A percentile compares a stretch with the other conserved stretches of the same genome.
Conservation (phyloP, 768 basidiomycete genomes). For the Atractiella rhizophila region DNA sequence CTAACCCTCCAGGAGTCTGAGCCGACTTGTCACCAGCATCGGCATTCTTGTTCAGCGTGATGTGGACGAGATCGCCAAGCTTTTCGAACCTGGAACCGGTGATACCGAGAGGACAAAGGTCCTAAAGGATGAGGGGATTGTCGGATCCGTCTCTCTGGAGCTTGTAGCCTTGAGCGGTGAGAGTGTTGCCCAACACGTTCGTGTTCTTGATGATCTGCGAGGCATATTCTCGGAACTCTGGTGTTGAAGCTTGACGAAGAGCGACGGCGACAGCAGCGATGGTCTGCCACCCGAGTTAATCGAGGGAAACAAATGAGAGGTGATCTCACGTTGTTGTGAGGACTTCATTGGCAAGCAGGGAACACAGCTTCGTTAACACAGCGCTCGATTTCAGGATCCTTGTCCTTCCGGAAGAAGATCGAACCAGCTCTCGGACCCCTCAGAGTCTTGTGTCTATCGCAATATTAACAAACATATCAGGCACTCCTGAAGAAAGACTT, state of each 20-base stretch:
- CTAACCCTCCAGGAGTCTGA: slow-evolving; percentile 92
- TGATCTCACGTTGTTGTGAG: slow-evolving; percentile 80
- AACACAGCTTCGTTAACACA: slow-evolving; percentile 95
- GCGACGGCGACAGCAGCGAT: slow-evolving; percentile 87
- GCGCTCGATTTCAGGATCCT: slow-evolving; percentile 74
- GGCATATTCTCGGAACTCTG: slow-evolving; percentile 71
- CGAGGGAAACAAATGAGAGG: too few relatives aligned
- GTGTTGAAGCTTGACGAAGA: slow-evolving; percentile 68
- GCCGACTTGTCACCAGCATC: slow-evolving; percentile 92
- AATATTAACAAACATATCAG: not conserved
- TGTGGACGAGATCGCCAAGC: slow-evolving; percentile 83
- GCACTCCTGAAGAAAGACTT: slow-evolving; percentile 21
- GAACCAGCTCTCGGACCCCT: slow-evolving; percentile 92
- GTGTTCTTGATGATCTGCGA: slow-evolving; percentile 85
- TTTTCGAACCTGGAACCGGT: slow-evolving; percentile 99
- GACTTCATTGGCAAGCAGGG: slow-evolving; percentile 98
- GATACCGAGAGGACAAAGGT: slow-evolving; percentile 64
- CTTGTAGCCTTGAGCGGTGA: slow-evolving; percentile 63
- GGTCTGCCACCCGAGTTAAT: slow-evolving; percentile 31
- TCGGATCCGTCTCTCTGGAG: slow-evolving; percentile 92
- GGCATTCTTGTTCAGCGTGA: slow-evolving; percentile 93
- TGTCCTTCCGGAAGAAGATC: slow-evolving; percentile 93
- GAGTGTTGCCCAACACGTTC: slow-evolving; percentile 40
- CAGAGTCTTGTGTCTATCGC: slow-evolving; percentile 81
- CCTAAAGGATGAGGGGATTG: slow-evolving; percentile 95